These are phyloP conservation scores for Colletotrichum sp. DNA, from an alignment of 2,329 filamentous ascomycete genomes.

Conservation along the genomic window DNA sequence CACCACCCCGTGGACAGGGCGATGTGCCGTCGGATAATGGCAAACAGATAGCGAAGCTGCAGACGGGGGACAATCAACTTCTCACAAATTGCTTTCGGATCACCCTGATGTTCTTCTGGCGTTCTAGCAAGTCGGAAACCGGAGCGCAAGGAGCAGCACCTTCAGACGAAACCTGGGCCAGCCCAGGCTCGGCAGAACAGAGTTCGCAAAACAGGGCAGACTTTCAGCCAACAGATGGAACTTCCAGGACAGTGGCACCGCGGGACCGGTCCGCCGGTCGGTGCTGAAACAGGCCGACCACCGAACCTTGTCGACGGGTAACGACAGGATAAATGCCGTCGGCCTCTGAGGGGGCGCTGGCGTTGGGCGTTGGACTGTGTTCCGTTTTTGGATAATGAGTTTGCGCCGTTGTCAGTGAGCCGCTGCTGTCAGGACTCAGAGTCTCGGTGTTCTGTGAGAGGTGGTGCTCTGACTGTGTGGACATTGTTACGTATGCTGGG, in stretches of 20 bases:
- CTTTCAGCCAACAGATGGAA: background rate
- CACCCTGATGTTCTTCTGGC: background rate
- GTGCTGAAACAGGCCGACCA: conserved; percentile 13
- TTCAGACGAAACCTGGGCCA: conserved; percentile 9
- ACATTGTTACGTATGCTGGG: background rate
- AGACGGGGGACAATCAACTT: conserved; percentile 7
- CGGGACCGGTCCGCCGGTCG: conserved; percentile 10
- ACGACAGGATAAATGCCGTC: background rate
- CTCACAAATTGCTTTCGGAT: background rate
- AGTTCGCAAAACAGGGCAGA: background rate
- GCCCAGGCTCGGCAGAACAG: background rate
- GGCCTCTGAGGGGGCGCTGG: background rate
- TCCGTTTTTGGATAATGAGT: background rate
- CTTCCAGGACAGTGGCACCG: conserved; percentile 4
- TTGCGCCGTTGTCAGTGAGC: background rate
- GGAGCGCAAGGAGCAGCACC: background rate
- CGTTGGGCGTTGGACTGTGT: background rate
- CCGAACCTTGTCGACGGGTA: conserved; percentile 9
- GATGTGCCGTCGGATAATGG: conserved; percentile 5
- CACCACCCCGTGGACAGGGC: background rate
- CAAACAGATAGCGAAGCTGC: background rate
- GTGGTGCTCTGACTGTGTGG: background rate
- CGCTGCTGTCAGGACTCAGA: background rate
- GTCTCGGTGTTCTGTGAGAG: background rate
- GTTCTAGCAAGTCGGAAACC: background rate